Conservation (phyloP, 805 yeast genomes). For the Starmera caribaea region DNA sequence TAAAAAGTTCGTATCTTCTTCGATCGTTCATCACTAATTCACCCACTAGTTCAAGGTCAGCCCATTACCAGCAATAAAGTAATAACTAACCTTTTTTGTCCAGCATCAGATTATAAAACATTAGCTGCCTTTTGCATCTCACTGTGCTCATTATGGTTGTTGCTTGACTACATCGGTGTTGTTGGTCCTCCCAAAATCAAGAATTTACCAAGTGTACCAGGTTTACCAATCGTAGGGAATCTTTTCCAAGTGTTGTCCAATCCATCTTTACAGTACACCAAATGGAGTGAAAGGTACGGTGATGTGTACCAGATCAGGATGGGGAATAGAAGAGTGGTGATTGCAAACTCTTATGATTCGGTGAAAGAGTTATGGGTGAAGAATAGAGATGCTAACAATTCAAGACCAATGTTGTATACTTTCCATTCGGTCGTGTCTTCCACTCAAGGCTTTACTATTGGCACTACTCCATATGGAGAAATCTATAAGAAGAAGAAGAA, state of each 20-base stretch:
- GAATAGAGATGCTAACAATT: constrained; percentile 43
- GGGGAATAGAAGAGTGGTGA: constrained; percentile 47
- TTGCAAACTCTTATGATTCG: constrained; percentile 56
- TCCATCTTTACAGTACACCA: constrained; percentile 39
- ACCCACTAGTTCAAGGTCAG: too few relatives aligned
- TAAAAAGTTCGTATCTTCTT: too few relatives aligned
- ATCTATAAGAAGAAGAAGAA: constrained; percentile 39
- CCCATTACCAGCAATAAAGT: too few relatives aligned
- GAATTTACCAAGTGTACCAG: constrained; percentile 33
- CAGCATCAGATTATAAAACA: not conserved
- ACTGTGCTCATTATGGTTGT: not conserved
- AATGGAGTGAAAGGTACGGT: constrained; percentile 35
- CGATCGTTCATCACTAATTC: too few relatives aligned
- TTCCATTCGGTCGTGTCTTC: constrained; percentile 55
- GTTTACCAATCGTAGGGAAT: constrained; percentile 44
- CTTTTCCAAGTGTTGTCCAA: constrained; percentile 32
- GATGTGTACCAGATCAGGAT: constrained; percentile 53
- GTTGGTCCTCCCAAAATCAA: constrained; percentile 22
- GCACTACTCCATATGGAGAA: constrained; percentile 51
- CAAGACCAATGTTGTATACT: constrained; percentile 58
- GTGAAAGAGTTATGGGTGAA: constrained; percentile 44
- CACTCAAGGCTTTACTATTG: constrained; percentile 50
- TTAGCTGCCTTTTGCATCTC: not conserved
- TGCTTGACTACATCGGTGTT: constrained; percentile 13
- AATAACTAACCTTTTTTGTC: too few relatives aligned